Evolutionary conservation across 2,329 filamentous ascomycete species (phyloP).

Genomic region (Aspergillus pseudotamarii): DNA sequence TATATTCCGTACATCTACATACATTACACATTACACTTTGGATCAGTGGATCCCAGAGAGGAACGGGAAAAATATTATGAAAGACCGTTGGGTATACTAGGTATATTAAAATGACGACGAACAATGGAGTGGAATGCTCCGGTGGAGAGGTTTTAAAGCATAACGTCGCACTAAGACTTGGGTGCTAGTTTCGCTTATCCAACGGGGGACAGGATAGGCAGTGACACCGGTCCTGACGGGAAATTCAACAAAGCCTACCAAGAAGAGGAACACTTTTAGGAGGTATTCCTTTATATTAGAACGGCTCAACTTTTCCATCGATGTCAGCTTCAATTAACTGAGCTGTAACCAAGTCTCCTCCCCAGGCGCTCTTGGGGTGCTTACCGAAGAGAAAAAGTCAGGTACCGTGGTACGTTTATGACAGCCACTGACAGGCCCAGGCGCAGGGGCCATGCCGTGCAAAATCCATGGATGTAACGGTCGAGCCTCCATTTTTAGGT

Average conservation of each 20-base stretch:
- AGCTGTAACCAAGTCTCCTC: background rate
- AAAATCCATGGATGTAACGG: conserved; percentile 16
- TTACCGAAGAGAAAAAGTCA: background rate
- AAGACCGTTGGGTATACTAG: background rate
- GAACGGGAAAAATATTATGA: background rate
- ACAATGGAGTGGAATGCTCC: conserved; percentile 1
- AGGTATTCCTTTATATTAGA: background rate
- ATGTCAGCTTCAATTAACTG: background rate
- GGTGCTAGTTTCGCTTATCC: background rate
- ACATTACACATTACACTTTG: background rate
- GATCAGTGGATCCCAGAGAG: background rate
- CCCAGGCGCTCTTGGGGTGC: background rate
- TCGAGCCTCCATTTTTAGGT: conserved; percentile 13
- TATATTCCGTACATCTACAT: background rate
- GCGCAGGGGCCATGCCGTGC: conserved; percentile 14
- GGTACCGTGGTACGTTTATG: conserved; percentile 6
- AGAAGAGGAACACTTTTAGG: background rate
- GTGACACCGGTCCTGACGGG: background rate
- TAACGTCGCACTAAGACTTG: conserved; percentile 2
- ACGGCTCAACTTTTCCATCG: background rate
- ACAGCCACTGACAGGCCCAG: conserved; percentile 18
- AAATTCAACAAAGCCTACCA: background rate
- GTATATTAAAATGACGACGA: conserved; percentile 4
- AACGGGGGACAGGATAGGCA: background rate
- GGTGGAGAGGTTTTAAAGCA: conserved; percentile 3